phyloP scores from a whole-genome alignment of 176 grass and related monocot species.

The Phragmites australis region DNA sequence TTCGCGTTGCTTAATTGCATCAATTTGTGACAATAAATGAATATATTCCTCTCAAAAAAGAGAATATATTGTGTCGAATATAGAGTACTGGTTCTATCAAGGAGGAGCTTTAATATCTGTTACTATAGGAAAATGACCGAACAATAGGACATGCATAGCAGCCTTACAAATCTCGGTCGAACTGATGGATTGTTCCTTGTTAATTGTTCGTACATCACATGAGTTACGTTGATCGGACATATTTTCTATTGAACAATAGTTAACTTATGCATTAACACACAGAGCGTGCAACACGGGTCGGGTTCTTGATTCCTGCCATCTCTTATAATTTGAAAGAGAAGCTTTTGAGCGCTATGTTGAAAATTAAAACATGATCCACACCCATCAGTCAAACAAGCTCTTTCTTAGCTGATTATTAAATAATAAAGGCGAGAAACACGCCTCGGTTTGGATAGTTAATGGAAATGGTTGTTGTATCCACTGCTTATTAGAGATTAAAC shows the following conservation, averaged over 20 bases:
- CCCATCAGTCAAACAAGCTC: neutral
- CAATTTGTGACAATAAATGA: neutral
- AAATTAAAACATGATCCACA: no score
- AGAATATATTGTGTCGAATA: no score
- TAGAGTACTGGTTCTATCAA: neutral
- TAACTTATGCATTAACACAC: neutral
- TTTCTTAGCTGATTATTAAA: neutral
- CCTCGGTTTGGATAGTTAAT: no score
- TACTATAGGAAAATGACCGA: neutral
- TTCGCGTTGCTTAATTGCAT: neutral
- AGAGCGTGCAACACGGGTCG: neutral
- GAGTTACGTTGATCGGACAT: neutral
- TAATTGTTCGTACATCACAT: neutral
- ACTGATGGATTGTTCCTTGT: neutral
- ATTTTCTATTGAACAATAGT: neutral
- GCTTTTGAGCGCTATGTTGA: no score
- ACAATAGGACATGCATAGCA: neutral
- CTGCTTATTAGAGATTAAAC: no score
- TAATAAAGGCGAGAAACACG: no score
- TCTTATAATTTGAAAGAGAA: neutral
- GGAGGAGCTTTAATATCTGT: neutral
- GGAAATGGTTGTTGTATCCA: no score
- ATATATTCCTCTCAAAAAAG: no score
- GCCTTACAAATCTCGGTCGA: neutral
- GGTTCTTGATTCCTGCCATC: neutral